Evolutionary conservation across 148 eudicot genomes (phyloP), one percentile per base, ranked within the genome.

Genomic region (Chenopodium formosanum): DNA sequence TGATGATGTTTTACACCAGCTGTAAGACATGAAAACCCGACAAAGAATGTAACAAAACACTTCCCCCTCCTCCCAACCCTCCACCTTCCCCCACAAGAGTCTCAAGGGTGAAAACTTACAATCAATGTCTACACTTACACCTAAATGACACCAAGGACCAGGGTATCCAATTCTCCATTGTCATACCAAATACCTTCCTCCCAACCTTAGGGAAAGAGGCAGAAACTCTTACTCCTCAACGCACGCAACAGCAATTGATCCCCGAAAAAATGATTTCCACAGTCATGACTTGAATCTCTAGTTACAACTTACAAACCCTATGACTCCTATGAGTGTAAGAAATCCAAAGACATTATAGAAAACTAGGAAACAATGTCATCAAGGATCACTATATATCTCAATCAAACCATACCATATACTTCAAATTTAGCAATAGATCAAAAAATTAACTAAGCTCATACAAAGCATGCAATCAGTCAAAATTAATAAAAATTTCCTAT

Each of bases 381-480:
- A 68, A 65, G 73, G 12, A 62, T 40, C 72, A 74, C 44, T 52
- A 79, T 2, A 32, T 37, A 69, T 73, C 17, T 40, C 53, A 73
- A 73, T 72, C 46, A 73, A 73, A 60, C 14, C 13, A 44, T 25
- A 29, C 16, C 37, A 31, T 16, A 1, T 62, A 56, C 22, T 69
- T 32, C 27, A 69, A 83, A 74, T 70, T 67, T 71, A 79, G 27
- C 23, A 66, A 44, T 16, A 44, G 22, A 78, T 48, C 62, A 32
- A 6, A 72, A 72, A 3, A 53, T 60, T 66, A 29, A 46, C 12
- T 70, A 17, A 37, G 10, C 69, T 16, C 77, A 69, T 23, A 75
- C n/a, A 78, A 84, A 64, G 12, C 83, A 84, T 84, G 86, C 86
- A 84, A 77, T 53, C 27, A 77, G 19, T 19, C 27, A 23, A 81